These are phyloP conservation scores for Lipomyces chichibuensis DNA, from an alignment of 805 yeast species.

Conservation along the genomic window DNA sequence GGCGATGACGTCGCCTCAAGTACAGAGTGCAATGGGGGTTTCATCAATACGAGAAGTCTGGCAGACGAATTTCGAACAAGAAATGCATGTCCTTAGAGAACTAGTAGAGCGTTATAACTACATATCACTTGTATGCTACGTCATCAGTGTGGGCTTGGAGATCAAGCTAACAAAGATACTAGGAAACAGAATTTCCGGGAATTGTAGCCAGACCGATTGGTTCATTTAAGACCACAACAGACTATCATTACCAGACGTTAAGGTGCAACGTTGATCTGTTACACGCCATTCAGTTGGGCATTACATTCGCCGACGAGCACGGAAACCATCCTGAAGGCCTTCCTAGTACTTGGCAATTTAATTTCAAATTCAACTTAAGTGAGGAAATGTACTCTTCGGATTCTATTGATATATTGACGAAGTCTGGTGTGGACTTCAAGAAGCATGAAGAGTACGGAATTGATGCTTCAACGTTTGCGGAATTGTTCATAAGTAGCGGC, in stretches of 20 bases:
- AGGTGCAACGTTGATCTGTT: constrained; percentile 87
- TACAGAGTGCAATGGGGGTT: constrained; percentile 16
- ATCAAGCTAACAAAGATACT: constrained; percentile 51
- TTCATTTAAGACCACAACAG: constrained; percentile 81
- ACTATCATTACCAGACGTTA: constrained; percentile 94
- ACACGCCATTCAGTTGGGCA: constrained; percentile 82
- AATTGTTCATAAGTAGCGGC: constrained; percentile 82
- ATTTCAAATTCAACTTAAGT: constrained; percentile 75
- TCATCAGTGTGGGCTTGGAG: constrained; percentile 56
- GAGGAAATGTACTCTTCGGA: constrained; percentile 85
- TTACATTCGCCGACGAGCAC: constrained; percentile 68
- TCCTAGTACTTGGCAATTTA: constrained; percentile 93
- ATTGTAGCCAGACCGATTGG: constrained; percentile 96
- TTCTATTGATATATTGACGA: constrained; percentile 74
- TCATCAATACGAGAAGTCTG: constrained; percentile 46
- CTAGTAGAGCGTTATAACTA: constrained; percentile 46
- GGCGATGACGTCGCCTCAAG: constrained; percentile 30
- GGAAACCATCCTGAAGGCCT: constrained; percentile 70
- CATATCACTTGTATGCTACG: constrained; percentile 54
- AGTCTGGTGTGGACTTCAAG: constrained; percentile 80
- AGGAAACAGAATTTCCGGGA: constrained; percentile 95
- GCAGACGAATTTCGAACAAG: constrained; percentile 49
- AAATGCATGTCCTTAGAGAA: constrained; percentile 47
- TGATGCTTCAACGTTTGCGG: constrained; percentile 77
- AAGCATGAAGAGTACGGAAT: constrained; percentile 78